Evolutionary conservation across 352 stramenopile species (phyloP), one percentile per base, ranked within the genome.

Genomic region (Elongisporangium undulatum): DNA sequence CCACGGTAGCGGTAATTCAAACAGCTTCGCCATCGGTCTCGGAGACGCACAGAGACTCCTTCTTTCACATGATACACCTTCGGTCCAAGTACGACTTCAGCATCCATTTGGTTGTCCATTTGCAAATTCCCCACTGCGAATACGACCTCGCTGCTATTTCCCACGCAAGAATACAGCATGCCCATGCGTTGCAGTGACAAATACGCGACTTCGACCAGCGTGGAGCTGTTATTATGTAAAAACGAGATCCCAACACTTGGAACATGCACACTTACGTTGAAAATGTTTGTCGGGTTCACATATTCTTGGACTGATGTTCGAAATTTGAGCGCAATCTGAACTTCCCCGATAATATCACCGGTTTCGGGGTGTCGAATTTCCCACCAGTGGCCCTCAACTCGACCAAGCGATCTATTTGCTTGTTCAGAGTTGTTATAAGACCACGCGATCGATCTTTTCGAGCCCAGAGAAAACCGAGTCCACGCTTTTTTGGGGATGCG

Each of bases 21-120:
- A 62, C 88, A 94, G 56, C 79, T 90, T 50, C 78, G 74, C 85
- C 82, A 93, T 21, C 87, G 85, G 67, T 96, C 87, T 10, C 87
- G 80, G 45, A 96, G 61, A 0, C 87, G 87, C 41, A 96, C 85
- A 0, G 80, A 92, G 19, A 94, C 84, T n/a, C 87, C 87, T 63
- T 94, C 83, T 56, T 96, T 94, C 22, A 92, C 82, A 16, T 75
- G 82, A 51, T 94, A 80, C 12, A 94, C 81, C 19, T 93, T 92
- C 1, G 87, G 85, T 0, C 85, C 83, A 4, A 96, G 62, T 39
- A 96, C 80, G 38, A 96, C 87, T 53, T 94, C 85, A 17, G 71
- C 66, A 55, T 96, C 87, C 83, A 96, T 96, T 68, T 96, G 87
- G 51, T 96, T 94, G 65, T 96, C 87, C 83, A 96, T 94, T 55